These are phyloP conservation scores for Penicillium egyptiacum DNA, from an alignment of 495 filamentous ascomycete genomes.

Conservation along the genomic window DNA sequence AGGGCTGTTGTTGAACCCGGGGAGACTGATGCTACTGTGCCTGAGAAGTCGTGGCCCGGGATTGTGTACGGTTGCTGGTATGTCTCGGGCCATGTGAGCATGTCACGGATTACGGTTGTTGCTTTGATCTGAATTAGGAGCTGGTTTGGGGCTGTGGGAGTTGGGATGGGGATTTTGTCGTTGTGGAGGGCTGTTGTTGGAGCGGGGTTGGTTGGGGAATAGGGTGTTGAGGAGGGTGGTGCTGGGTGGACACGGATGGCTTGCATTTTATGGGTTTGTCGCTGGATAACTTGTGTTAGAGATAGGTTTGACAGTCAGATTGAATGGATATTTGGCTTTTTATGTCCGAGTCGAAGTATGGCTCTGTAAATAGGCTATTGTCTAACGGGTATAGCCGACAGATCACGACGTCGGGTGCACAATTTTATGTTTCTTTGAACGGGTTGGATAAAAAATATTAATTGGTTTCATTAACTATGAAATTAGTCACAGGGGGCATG, in stretches of 20 bases:
- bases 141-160: slow-evolving; percentile 17
- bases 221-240: slow-evolving; percentile 16
- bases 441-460: background rate
- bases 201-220: slow-evolving; percentile 36
- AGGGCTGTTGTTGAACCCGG: slow-evolving; percentile 7
- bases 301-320: background rate
- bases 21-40: slow-evolving; percentile 33
- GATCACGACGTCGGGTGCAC: background rate
- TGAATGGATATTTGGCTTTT: background rate
- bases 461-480: slow-evolving; percentile 1
- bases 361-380: background rate
- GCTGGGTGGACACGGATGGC: slow-evolving; percentile 39
- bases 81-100: slow-evolving; percentile 37
- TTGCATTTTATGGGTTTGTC: slow-evolving; percentile 27
- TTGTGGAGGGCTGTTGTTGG: slow-evolving; percentile 31
- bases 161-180: slow-evolving; percentile 34
- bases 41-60: slow-evolving; percentile 49
- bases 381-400: background rate
- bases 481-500: slow-evolving; percentile 5
- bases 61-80: slow-evolving; percentile 28
- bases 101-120: slow-evolving; percentile 34
- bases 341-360: background rate
- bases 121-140: slow-evolving; percentile 34
- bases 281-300: background rate
- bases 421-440: background rate